Base-by-base conservation (phyloP, 805 yeast species). In the Komagataella pastoris region DNA sequence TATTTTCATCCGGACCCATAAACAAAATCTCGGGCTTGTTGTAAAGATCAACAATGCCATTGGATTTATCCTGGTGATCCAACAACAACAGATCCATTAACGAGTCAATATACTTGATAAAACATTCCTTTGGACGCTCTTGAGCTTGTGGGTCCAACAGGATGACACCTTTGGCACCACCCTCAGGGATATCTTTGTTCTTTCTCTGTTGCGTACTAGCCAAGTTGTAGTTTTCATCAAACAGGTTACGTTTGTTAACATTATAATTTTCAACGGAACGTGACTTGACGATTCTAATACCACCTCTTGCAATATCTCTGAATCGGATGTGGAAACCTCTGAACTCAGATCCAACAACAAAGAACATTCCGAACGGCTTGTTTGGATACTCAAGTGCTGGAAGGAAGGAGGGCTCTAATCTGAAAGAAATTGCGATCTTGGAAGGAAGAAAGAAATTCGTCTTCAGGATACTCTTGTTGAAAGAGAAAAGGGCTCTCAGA, bases 1-100 rank as follows among this genome's bases (percentile, higher is more conserved):
- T 90, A 66, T 96, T 95, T 75, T 91, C 99, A 71, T 91, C 99
- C n/a, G 99, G 99, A 52, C 99, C 99, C 83, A 91, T 85, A 68
- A 88, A 91, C 59, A 93, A 72, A 60, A 93, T 91, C 73, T 91
- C 99, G 49, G 86, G 88, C 62, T 85, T 77, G 53, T 80, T 79
- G 65, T 88, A 83, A 53, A 87, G 73, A 65, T 91, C 98, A 50
- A 91, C 90, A 64, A 89, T 84, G 47, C 91, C 89, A 50, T 89
- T 89, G 53, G 81, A 72, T 61, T 71, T 63, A 51, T 83, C 84
- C 54, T 79, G 80, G 4, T 30, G 40, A 14, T 30, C 40, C 14
- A 30, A 14, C 61, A 90, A 78, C 60, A 90, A 74, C 57, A 91
- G 74, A 66, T 91, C 99, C 58, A 91, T 79, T 58, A 93, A 75